phyloP scores from a whole-genome alignment of 2,329 filamentous ascomycete genomes.

The Ustulina deusta region DNA sequence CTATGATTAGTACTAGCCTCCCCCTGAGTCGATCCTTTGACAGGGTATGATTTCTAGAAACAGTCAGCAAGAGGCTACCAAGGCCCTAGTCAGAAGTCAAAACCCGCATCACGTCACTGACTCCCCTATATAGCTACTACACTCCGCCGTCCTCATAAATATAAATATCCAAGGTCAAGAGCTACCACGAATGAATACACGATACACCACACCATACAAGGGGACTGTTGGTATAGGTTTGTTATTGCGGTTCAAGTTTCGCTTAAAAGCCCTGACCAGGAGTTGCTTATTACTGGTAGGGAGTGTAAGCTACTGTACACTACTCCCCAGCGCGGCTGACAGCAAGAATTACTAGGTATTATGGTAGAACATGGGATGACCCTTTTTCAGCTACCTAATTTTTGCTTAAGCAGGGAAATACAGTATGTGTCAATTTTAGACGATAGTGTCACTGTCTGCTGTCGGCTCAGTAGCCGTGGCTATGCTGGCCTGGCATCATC shows the following conservation, averaged over 20 bases:
- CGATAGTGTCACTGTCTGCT: slow-evolving; percentile 1
- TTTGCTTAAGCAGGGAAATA: background rate
- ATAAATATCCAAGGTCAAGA: slow-evolving; percentile 3
- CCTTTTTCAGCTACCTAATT: slow-evolving; percentile 30
- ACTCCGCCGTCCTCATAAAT: slow-evolving; percentile 6
- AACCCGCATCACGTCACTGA: slow-evolving; percentile 21
- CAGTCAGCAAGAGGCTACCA: slow-evolving; percentile 38
- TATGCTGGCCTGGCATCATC: slow-evolving; percentile 32
- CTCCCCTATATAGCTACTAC: slow-evolving; percentile 3
- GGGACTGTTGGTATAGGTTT: background rate
- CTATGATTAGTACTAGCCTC: slow-evolving; percentile 38
- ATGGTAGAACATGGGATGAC: background rate
- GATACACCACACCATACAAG: background rate
- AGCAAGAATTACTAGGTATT: slow-evolving; percentile 20
- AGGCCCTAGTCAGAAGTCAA: slow-evolving; percentile 31
- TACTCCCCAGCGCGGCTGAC: slow-evolving; percentile 24
- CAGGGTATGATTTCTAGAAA: slow-evolving; percentile 35
- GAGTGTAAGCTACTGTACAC: background rate
- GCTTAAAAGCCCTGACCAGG: slow-evolving; percentile 1
- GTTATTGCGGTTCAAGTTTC: slow-evolving; percentile 22
- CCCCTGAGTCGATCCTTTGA: slow-evolving; percentile 38
- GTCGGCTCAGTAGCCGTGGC: slow-evolving; percentile 28
- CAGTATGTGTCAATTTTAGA: slow-evolving; percentile 24
- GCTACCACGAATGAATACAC: background rate
- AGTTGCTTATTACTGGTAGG: slow-evolving; percentile 14